Evolutionary conservation across 345 rosid genomes (phyloP).

Genomic region (Streptanthus diversifolius): DNA sequence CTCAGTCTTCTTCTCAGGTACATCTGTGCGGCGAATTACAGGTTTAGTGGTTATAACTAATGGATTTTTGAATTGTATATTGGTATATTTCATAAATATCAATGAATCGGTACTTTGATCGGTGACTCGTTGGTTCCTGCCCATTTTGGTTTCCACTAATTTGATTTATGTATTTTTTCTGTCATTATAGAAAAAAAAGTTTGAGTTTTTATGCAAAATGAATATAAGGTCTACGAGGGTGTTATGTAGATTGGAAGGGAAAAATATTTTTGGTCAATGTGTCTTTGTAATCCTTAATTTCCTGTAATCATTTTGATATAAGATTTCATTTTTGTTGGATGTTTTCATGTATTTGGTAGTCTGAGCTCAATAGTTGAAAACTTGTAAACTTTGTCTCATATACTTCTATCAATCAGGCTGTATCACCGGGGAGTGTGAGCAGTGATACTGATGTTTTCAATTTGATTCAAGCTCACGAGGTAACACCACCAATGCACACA

Average conservation of each 20-base stretch:
- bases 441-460: slow-evolving; percentile 53
- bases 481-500: background rate
- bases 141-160: background rate
- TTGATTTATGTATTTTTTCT: background rate
- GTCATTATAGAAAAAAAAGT: background rate
- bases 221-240: background rate
- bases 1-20: slow-evolving; percentile 65
- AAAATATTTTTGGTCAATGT: background rate
- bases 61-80: background rate
- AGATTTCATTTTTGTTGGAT: background rate
- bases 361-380: background rate
- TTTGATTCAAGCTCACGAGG: slow-evolving; percentile 82
- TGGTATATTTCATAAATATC: background rate
- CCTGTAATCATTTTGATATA: background rate
- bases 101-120: background rate
- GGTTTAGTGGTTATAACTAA: background rate
- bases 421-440: slow-evolving; percentile 49
- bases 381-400: background rate
- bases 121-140: background rate
- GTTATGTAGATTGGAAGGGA: background rate
- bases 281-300: background rate
- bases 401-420: slow-evolving; percentile 44
- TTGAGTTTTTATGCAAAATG: background rate
- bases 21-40: background rate
- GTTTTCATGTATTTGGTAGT: slow-evolving; percentile 5